Conservation (phyloP, 73 alveolate genomes). For the Tetrahymena borealis region DNA sequence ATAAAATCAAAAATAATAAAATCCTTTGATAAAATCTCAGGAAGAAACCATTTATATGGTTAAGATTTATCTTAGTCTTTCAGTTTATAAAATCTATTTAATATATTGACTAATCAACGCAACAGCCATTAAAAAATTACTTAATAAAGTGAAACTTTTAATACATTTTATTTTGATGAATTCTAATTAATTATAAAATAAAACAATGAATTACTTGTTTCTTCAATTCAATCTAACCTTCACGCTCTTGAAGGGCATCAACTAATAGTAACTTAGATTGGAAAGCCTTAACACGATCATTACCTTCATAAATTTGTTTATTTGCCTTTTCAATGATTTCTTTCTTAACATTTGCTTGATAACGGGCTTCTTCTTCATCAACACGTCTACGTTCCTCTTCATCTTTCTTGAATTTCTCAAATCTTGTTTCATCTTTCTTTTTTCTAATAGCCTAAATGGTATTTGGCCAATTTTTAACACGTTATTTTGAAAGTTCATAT, state of each 20-base stretch:
- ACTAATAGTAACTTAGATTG: slow-evolving; percentile 69
- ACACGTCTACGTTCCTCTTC: slow-evolving; percentile 68
- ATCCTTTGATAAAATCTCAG: not conserved
- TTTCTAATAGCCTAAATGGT: slow-evolving; percentile 69
- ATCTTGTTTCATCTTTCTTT: slow-evolving; percentile 75
- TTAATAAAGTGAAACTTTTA: too few species aligned
- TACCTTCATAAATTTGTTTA: slow-evolving; percentile 61
- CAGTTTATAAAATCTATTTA: too few species aligned
- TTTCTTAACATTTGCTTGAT: slow-evolving; percentile 60
- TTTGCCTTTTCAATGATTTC: slow-evolving; percentile 79
- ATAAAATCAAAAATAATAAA: not conserved
- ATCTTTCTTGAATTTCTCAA: slow-evolving; percentile 72
- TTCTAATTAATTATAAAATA: too few species aligned
- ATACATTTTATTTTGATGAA: too few species aligned
- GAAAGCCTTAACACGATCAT: slow-evolving; percentile 85
- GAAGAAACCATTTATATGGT: too few species aligned
- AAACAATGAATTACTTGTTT: too few species aligned
- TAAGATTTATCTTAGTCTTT: too few species aligned
- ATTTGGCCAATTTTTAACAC: slow-evolving; percentile 75
- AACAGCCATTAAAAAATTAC: too few species aligned
- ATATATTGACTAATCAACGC: too few species aligned
- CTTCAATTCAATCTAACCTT: slow-evolving; percentile 61
- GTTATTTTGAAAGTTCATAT: slow-evolving; percentile 40
- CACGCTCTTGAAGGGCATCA: slow-evolving; percentile 79
- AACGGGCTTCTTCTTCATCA: slow-evolving; percentile 79